Evolutionary conservation across 345 rosid species (phyloP), one percentile per base, ranked within the genome.

Genomic region (Salix viminalis): DNA sequence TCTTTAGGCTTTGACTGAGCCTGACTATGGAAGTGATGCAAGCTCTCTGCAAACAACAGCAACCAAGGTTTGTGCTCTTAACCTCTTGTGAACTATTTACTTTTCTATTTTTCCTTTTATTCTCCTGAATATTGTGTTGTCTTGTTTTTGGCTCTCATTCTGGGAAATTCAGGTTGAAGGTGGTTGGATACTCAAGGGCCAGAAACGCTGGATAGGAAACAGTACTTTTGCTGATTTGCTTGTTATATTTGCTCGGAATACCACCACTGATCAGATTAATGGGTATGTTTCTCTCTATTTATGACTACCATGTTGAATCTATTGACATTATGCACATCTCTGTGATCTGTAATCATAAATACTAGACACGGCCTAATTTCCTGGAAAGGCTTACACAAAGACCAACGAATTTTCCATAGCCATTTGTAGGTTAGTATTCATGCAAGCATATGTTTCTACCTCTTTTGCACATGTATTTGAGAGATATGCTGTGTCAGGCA

Each of bases 181-280:
- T 71, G 99, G 99, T 74, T 93, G 99, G 98, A 76, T 84, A 76
- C 88, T 96, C 8, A 87, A 92, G 70, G 99, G 99, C 65, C 92
- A 93, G 81, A 96, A 96, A 80, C 97, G 98, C 76, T 96, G 99
- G 98, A 96, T 96, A 50, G 98, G 99, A 83, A 95, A 96, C 82
- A 89, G 97, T 83, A 93, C 99, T 34, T 96, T 96, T 82, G 96
- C 99, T 4, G 99, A 93, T 84, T n/a, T 96, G 69, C 81, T 93
- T 83, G 67, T 93, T 84, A 85, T 92, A 79, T 90, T 96, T 82
- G 97, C 97, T 24, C 83, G 98, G 83, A 93, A 91, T 87, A 77
- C 86, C 2, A 65, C 90, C 82, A 88, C 96, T 9, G 90, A 93
- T 85, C 97, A 92, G 85, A 89, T 93, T 80, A 96, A 93, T 65